These are phyloP conservation scores for Excoecaria agallocha DNA, from an alignment of 345 rosid species.

Conservation along the genomic window DNA sequence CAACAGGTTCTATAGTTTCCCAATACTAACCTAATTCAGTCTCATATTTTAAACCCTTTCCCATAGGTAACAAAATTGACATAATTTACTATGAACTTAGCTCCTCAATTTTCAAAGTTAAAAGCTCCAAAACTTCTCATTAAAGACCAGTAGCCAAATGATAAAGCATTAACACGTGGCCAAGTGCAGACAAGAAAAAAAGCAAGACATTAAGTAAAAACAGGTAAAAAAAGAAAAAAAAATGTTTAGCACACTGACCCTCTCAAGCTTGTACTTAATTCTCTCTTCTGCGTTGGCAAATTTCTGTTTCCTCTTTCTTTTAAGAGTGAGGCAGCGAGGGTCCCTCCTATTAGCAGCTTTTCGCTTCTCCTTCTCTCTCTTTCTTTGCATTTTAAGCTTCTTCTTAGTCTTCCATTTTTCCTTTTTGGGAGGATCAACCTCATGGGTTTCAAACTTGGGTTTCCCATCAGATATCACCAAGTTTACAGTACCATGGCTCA, in stretches of 20 bases:
- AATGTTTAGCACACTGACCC: slow-evolving; percentile 38
- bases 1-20: neutral
- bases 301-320: slow-evolving; percentile 58
- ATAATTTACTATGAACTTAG: neutral
- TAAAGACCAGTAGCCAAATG: neutral
- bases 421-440: slow-evolving; percentile 79
- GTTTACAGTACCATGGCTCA: slow-evolving; percentile 63
- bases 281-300: slow-evolving; percentile 77
- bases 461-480: slow-evolving; percentile 85
- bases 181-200: neutral
- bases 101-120: neutral
- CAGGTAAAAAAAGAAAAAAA: neutral
- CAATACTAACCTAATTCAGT: neutral
- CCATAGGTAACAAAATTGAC: neutral
- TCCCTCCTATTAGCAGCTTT: slow-evolving; percentile 81
- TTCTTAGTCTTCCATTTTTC: slow-evolving; percentile 78
- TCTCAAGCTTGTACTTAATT: slow-evolving; percentile 74
- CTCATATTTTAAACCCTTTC: neutral
- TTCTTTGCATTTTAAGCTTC: slow-evolving; percentile 65
- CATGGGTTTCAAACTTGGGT: slow-evolving; percentile 75
- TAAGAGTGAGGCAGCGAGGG: slow-evolving; percentile 67
- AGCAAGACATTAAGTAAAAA: neutral
- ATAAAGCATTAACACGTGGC: neutral
- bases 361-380: slow-evolving; percentile 71
- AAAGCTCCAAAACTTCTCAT: neutral